Percentiles rank a stretch among this genome's conserved stretches.
Conservation (phyloP, 2,329 filamentous ascomycete species). For the Talaromyces pinophilus region DNA sequence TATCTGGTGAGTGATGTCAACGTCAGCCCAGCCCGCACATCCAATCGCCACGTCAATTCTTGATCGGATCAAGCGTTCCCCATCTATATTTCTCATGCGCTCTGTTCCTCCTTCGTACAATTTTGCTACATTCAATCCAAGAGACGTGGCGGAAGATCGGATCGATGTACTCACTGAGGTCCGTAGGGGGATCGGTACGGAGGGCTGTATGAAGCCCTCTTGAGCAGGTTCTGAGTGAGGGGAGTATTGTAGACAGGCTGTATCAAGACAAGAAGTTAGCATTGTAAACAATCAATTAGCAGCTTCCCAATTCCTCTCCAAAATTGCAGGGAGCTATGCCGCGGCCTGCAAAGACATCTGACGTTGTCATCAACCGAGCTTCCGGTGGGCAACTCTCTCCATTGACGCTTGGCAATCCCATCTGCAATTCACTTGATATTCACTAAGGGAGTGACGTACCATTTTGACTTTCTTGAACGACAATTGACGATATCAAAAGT, state of each 20-base stretch:
- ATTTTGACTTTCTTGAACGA: constrained; percentile 18
- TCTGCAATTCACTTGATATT: background rate
- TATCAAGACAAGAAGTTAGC: background rate
- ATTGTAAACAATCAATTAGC: background rate
- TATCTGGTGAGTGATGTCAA: constrained; percentile 44
- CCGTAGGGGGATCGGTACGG: constrained; percentile 23
- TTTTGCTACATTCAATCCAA: background rate
- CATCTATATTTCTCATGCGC: too few species aligned
- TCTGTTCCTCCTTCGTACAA: background rate
- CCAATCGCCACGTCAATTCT: background rate
- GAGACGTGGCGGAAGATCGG: background rate
- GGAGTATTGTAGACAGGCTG: constrained; percentile 20
- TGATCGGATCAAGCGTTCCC: background rate
- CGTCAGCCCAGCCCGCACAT: background rate
- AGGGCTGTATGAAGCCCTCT: constrained; percentile 19
- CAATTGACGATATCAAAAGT: constrained; percentile 10
- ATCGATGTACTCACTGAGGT: constrained; percentile 22
- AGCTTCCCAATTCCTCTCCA: background rate
- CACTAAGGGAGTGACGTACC: constrained; percentile 4
- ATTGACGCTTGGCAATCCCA: background rate
- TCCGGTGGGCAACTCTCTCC: background rate
- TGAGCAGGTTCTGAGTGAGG: constrained; percentile 20
- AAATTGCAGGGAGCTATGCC: background rate
- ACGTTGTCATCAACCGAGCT: constrained; percentile 19
- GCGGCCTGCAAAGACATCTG: background rate